phyloP scores from a whole-genome alignment of 2,329 filamentous ascomycete species.

The Penicillium sp. region DNA sequence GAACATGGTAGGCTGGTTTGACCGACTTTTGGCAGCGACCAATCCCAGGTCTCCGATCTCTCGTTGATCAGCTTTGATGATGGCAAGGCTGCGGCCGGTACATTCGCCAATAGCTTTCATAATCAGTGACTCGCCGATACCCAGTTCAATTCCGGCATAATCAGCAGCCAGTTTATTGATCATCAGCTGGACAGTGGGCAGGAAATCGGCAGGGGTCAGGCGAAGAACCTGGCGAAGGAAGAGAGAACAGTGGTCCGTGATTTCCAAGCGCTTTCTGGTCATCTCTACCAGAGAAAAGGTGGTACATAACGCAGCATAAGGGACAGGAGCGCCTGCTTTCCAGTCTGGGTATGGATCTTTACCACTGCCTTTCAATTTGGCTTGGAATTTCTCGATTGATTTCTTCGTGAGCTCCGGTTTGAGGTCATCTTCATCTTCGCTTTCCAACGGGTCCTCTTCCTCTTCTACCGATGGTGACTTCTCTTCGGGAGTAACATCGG shows the following conservation, averaged over 20 bases:
- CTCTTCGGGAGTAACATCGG: slow-evolving; percentile 44
- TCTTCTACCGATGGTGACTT: slow-evolving; percentile 36
- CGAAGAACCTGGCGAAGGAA: slow-evolving; percentile 94
- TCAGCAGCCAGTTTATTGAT: slow-evolving; percentile 97
- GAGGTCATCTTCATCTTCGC: slow-evolving; percentile 59
- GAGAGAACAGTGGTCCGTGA: slow-evolving; percentile 81
- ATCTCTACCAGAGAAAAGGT: slow-evolving; percentile 95
- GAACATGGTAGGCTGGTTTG: slow-evolving; percentile 97
- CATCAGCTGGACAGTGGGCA: slow-evolving; percentile 90
- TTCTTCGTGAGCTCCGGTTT: slow-evolving; percentile 73
- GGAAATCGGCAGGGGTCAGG: slow-evolving; percentile 80
- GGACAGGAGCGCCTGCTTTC: slow-evolving; percentile 83
- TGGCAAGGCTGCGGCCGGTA: slow-evolving; percentile 79
- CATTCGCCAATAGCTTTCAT: slow-evolving; percentile 98
- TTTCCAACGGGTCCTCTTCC: slow-evolving; percentile 45
- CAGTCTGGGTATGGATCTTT: slow-evolving; percentile 94
- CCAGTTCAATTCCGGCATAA: slow-evolving; percentile 92
- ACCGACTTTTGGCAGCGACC: slow-evolving; percentile 91
- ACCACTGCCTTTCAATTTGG: slow-evolving; percentile 64
- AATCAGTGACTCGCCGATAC: slow-evolving; percentile 97
- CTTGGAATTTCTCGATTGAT: slow-evolving; percentile 76
- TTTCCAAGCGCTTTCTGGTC: slow-evolving; percentile 86
- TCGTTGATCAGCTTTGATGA: slow-evolving; percentile 94
- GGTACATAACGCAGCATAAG: slow-evolving; percentile 89
- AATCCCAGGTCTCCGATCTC: slow-evolving; percentile 94